Conservation (phyloP, 2,329 filamentous ascomycete species). For the Trichoderma sp. region DNA sequence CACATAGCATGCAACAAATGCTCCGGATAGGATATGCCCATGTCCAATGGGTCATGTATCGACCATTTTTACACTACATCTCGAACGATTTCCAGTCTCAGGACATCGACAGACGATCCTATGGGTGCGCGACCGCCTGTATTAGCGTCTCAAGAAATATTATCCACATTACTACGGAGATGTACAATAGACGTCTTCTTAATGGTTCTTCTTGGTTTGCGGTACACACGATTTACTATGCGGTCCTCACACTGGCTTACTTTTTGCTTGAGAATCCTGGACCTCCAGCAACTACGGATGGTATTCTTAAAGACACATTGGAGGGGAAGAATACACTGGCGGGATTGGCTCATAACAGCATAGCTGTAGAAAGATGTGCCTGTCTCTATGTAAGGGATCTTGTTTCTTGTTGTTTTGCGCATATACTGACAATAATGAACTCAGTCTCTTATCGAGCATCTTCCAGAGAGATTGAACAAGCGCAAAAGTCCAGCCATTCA, state of each 20-base stretch:
- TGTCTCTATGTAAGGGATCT: background rate
- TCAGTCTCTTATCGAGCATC: background rate
- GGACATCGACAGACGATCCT: background rate
- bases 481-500: background rate
- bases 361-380: background rate
- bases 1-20: background rate
- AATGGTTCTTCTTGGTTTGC: background rate
- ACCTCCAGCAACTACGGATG: background rate
- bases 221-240: background rate
- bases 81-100: background rate
- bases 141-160: background rate
- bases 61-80: background rate
- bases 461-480: background rate
- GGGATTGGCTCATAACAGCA: background rate
- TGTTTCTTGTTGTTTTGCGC: background rate
- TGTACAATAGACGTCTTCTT: background rate
- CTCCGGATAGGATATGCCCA: background rate
- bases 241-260: background rate
- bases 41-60: background rate
- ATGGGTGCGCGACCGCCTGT: background rate
- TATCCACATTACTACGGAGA: background rate
- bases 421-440: background rate
- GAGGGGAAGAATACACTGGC: background rate
- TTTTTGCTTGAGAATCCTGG: background rate
- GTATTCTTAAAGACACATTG: background rate